These are phyloP conservation scores for Trematosphaeria pertusa DNA, from an alignment of 2,329 filamentous ascomycete genomes.

Conservation along the genomic window DNA sequence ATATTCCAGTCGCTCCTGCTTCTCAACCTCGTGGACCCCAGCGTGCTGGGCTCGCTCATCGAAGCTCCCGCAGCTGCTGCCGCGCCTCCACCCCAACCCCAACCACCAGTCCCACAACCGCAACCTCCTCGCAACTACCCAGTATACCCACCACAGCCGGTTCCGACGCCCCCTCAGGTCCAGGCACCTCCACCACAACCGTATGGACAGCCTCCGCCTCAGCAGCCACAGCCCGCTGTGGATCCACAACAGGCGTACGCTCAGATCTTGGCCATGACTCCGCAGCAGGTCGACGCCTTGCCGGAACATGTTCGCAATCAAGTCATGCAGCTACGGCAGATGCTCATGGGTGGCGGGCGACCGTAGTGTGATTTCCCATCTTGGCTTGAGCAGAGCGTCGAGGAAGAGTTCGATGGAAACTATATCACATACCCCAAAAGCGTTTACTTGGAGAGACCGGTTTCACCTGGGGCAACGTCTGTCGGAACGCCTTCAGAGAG, in stretches of 20 bases:
- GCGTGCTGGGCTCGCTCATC: constrained; percentile 80
- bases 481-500: too few species aligned
- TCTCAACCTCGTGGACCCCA: constrained; percentile 89
- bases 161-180: constrained; percentile 59
- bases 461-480: too few species aligned
- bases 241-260: constrained; percentile 62
- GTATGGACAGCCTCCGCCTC: constrained; percentile 55
- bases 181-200: constrained; percentile 40
- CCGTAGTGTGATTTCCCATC: constrained; percentile 12
- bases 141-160: constrained; percentile 53
- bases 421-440: too few species aligned
- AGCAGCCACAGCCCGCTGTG: constrained; percentile 10
- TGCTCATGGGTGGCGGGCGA: constrained; percentile 54
- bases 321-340: constrained; percentile 77
- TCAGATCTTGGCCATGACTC: constrained; percentile 78
- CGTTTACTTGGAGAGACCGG: not conserved
- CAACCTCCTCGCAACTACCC: constrained; percentile 41
- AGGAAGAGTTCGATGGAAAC: too few species aligned
- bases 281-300: constrained; percentile 79
- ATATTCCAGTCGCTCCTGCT: constrained; percentile 93
- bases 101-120: constrained; percentile 31
- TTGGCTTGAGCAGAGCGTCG: too few species aligned
- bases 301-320: constrained; percentile 78
- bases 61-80: constrained; percentile 56
- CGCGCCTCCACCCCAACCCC: constrained; percentile 46